Percentiles rank a stretch among this genome's conserved stretches.
Conservation (phyloP, 345 rosid species). For the Noccaea bulbosa region DNA sequence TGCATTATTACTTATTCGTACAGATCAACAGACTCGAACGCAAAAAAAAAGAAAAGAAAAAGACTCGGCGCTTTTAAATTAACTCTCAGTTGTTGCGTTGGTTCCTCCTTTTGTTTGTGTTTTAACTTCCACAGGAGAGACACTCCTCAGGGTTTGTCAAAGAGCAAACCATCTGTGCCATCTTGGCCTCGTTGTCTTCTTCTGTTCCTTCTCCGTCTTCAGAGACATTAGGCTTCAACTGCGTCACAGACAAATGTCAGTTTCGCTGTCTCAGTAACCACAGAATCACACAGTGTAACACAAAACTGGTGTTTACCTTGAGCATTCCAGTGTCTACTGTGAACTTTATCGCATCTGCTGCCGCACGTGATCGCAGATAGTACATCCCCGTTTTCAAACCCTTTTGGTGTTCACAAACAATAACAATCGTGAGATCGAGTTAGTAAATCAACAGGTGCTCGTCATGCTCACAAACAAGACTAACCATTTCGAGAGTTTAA, state of each 20-base stretch:
- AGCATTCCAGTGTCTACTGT: conserved; percentile 79
- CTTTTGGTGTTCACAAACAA: conserved; percentile 40
- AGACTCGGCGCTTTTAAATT: background rate
- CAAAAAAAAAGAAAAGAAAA: background rate
- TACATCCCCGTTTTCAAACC: conserved; percentile 96
- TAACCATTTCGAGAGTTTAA: background rate
- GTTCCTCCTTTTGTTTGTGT: background rate
- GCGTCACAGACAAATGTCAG: conserved; percentile 8
- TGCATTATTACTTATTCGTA: background rate
- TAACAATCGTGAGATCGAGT: background rate
- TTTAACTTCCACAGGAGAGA: conserved; percentile 80
- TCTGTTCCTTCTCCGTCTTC: conserved; percentile 34
- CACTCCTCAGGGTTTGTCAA: conserved; percentile 84
- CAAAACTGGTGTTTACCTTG: conserved; percentile 50
- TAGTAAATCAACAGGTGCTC: no score
- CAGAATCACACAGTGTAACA: conserved; percentile 1
- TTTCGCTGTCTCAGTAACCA: background rate
- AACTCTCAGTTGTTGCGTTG: background rate
- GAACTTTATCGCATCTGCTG: conserved; percentile 96
- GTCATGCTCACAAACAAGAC: conserved; percentile 10
- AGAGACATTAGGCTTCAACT: conserved; percentile 50
- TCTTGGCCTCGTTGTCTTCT: conserved; percentile 58
- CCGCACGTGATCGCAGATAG: conserved; percentile 83
- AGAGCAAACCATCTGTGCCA: conserved; percentile 92
- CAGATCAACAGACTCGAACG: background rate